Conservation (phyloP, 1,284 basidiomycete genomes). For the Ustilago esculenta region DNA sequence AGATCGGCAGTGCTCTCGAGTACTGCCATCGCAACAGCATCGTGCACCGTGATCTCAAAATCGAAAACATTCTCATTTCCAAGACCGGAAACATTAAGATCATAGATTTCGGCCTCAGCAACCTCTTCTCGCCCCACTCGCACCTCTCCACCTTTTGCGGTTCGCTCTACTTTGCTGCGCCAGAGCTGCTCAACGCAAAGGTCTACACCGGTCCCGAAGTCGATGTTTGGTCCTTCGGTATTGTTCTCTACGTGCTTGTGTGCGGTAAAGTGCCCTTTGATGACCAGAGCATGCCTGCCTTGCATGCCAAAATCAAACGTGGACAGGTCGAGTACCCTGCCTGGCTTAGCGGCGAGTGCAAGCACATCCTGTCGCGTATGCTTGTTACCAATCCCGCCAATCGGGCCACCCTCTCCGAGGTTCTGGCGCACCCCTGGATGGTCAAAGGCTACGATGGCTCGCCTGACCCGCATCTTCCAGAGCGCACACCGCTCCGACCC, state of each 20-base stretch:
- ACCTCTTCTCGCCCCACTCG: conserved; percentile 85
- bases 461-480: conserved; percentile 84
- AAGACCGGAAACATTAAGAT: conserved; percentile 99
- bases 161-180: conserved; percentile 96
- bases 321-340: conserved; percentile 96
- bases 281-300: conserved; percentile 97
- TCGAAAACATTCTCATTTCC: conserved; percentile 98
- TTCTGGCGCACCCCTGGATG: conserved; percentile 96
- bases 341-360: conserved; percentile 96
- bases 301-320: conserved; percentile 98
- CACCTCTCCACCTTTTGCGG: conserved; percentile 96
- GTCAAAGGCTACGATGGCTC: conserved; percentile 82
- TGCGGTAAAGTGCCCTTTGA: conserved; percentile 99
- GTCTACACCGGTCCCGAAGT: conserved; percentile 97
- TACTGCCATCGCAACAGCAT: conserved; percentile 98
- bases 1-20: conserved; percentile 93
- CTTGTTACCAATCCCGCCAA: conserved; percentile 90
- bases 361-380: conserved; percentile 91
- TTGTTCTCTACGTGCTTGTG: conserved; percentile 95
- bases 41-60: conserved; percentile 97
- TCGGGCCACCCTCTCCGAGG: conserved; percentile 84
- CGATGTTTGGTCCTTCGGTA: conserved; percentile 98
- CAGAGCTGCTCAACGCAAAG: conserved; percentile 93
- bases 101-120: conserved; percentile 98
- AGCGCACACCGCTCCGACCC: conserved; percentile 84